Evolutionary conservation across 1,139 yeast genomes (phyloP).

Genomic region (Diutina rugosa): DNA sequence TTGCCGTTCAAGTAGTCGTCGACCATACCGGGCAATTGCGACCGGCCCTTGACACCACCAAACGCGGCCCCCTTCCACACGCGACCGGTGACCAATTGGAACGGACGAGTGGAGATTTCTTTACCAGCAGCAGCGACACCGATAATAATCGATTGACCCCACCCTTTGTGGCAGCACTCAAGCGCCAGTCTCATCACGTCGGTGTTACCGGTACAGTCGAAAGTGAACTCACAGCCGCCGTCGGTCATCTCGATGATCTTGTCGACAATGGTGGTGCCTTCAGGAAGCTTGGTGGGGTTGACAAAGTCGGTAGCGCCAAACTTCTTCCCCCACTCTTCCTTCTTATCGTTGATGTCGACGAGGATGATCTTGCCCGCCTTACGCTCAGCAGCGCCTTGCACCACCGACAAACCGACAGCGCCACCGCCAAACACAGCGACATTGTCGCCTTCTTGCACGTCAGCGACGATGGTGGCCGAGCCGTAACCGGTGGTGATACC

Average conservation of each 20-base stretch:
- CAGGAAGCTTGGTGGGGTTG: constrained; percentile 66
- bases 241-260: constrained; percentile 82
- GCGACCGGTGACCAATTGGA: constrained; percentile 97
- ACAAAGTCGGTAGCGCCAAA: constrained; percentile 95
- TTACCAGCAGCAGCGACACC: constrained; percentile 99
- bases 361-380: constrained; percentile 76
- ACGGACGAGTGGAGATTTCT: constrained; percentile 93
- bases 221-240: constrained; percentile 92
- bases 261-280: constrained; percentile 69
- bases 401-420: constrained; percentile 89
- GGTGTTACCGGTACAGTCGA: constrained; percentile 96
- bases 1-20: constrained; percentile 74
- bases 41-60: constrained; percentile 96
- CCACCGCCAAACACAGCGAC: constrained; percentile 98
- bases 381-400: constrained; percentile 84
- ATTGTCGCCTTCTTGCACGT: constrained; percentile 83
- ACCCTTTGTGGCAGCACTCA: constrained; percentile 96
- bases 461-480: constrained; percentile 91
- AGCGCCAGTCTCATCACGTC: constrained; percentile 90
- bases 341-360: constrained; percentile 73
- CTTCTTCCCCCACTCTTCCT: constrained; percentile 72
- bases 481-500: constrained; percentile 99
- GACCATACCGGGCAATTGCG: constrained; percentile 86
- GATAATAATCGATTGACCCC: constrained; percentile 91
- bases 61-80: constrained; percentile 98